Evolutionary conservation across 768 basidiomycete genomes (phyloP).

Genomic region (Panellus pusillus): DNA sequence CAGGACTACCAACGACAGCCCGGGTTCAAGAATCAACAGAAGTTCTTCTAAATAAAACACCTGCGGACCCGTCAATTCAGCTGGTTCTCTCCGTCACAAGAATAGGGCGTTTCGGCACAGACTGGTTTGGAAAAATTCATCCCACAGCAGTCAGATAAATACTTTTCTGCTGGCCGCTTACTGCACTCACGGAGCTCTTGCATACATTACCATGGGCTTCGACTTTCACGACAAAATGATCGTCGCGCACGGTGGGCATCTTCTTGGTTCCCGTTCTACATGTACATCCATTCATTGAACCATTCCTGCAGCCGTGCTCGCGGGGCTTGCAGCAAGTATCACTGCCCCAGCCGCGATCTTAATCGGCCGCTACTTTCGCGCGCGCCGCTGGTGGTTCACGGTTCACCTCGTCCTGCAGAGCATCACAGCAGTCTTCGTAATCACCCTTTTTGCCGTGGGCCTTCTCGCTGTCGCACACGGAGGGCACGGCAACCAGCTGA

Average conservation of each 20-base stretch:
- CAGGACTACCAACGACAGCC: too few species aligned
- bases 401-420: slow-evolving; percentile 15
- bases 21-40: too few species aligned
- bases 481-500: slow-evolving; percentile 16
- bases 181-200: not conserved
- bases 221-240: slow-evolving; percentile 22
- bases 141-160: too few species aligned
- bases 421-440: slow-evolving; percentile 12
- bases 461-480: slow-evolving; percentile 10
- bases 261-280: not conserved
- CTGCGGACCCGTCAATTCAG: too few species aligned
- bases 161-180: too few species aligned
- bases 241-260: slow-evolving; percentile 15
- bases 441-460: slow-evolving; percentile 6
- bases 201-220: not conserved
- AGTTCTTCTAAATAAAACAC: too few species aligned
- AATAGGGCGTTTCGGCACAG: too few species aligned
- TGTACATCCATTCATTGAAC: not conserved
- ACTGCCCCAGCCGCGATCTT: slow-evolving; percentile 20
- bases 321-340: slow-evolving; percentile 13
- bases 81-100: too few species aligned
- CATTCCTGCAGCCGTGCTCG: slow-evolving; percentile 11
- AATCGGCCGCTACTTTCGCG: slow-evolving; percentile 20
- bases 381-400: slow-evolving; percentile 20
- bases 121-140: too few species aligned